Conservation (phyloP, 306 rosid species). For the Lotus japonicus region DNA sequence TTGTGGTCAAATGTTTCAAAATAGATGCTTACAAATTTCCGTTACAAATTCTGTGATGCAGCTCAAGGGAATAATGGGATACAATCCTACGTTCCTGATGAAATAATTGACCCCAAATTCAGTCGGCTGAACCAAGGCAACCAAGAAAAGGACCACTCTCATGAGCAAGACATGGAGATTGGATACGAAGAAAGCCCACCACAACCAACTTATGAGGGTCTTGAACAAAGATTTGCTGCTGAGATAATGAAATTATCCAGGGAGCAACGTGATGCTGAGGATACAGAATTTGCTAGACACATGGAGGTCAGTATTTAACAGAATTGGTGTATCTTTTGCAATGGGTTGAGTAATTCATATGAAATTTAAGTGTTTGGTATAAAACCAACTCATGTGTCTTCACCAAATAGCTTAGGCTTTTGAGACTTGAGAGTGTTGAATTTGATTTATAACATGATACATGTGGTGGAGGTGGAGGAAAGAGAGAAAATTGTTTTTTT, state of each 20-base stretch:
- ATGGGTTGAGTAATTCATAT: not conserved
- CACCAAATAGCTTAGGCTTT: not conserved
- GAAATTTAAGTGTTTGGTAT: not conserved
- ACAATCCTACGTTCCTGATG: conserved; percentile 15
- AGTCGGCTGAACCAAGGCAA: not conserved
- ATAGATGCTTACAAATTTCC: not conserved
- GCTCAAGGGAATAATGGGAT: conserved; percentile 7
- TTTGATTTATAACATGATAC: no score
- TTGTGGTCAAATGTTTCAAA: not conserved
- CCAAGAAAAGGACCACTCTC: conserved; percentile 3
- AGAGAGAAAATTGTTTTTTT: no score
- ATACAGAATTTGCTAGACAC: conserved; percentile 24
- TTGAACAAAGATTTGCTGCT: conserved; percentile 24
- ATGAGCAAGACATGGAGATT: conserved; percentile 28
- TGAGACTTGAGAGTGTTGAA: no score
- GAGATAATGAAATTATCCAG: conserved; percentile 21
- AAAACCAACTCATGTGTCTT: not conserved
- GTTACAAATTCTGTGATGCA: conserved; percentile 4
- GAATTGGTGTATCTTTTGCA: not conserved
- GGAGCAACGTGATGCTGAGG: conserved; percentile 26
- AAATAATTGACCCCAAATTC: not conserved
- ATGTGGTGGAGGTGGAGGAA: no score
- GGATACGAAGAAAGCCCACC: conserved; percentile 27
- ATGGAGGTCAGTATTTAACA: conserved; percentile 14
- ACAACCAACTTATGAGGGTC: conserved; percentile 21